These are phyloP conservation scores for Funneliformis caledonium DNA, from an alignment of 371 early-diverging fungal genomes.

Conservation along the genomic window DNA sequence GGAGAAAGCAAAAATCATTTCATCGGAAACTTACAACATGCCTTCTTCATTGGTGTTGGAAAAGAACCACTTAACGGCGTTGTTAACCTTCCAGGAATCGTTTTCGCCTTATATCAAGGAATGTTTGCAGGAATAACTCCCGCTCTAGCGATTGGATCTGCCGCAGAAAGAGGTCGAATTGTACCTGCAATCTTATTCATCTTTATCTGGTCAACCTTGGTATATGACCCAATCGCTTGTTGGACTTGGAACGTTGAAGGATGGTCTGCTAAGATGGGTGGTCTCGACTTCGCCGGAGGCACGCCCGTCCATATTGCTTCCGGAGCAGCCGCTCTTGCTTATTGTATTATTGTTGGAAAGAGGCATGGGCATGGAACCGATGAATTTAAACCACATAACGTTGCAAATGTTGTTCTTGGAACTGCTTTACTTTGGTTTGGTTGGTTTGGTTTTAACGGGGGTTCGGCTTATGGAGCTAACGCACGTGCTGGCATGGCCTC, in stretches of 20 bases:
- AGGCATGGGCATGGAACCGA: conserved; percentile 70
- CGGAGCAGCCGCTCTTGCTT: conserved; percentile 89
- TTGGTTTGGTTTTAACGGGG: conserved; percentile 90
- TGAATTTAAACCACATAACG: conserved; percentile 86
- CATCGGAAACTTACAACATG: conserved; percentile 83
- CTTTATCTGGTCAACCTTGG: conserved; percentile 91
- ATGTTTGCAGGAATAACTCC: conserved; percentile 89
- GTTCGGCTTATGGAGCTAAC: conserved; percentile 82
- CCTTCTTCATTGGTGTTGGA: conserved; percentile 65
- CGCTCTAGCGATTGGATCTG: conserved; percentile 90
- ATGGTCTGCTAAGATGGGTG: conserved; percentile 79
- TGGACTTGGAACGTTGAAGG: conserved; percentile 93
- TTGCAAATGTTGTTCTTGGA: conserved; percentile 87
- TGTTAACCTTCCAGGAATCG: conserved; percentile 62
- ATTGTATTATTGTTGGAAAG: conserved; percentile 80
- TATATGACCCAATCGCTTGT: conserved; percentile 87
- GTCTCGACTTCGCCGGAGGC: conserved; percentile 87
- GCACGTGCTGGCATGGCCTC: conserved; percentile 86
- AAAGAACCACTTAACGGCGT: conserved; percentile 61
- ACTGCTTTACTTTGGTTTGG: conserved; percentile 91
- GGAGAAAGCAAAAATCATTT: conserved; percentile 66
- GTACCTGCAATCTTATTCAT: conserved; percentile 87
- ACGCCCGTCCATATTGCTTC: conserved; percentile 92
- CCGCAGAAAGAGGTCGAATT: conserved; percentile 87
- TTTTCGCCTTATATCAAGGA: conserved; percentile 78